Conservation (phyloP, 768 basidiomycete species). For the Gelatoporia subvermispora region DNA sequence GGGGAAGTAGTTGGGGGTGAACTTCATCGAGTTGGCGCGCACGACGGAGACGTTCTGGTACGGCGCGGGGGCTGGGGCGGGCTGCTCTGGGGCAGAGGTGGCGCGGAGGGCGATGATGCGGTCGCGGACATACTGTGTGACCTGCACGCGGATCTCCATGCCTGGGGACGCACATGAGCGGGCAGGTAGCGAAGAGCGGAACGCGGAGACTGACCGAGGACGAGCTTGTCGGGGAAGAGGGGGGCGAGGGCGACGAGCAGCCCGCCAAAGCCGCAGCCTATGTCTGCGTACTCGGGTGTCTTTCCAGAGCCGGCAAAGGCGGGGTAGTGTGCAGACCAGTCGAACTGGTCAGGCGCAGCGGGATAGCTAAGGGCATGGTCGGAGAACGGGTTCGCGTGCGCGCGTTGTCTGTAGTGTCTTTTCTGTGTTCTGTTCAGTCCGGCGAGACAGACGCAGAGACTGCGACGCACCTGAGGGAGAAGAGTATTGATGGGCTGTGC, state of each 20-base stretch:
- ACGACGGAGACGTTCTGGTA: slow-evolving; percentile 91
- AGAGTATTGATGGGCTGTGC: slow-evolving; percentile 16
- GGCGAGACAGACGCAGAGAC: slow-evolving; percentile 6
- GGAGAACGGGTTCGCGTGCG: slow-evolving; percentile 84
- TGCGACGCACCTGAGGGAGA: slow-evolving; percentile 27
- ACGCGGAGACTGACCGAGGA: slow-evolving; percentile 69
- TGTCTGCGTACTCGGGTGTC: slow-evolving; percentile 89
- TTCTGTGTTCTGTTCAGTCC: slow-evolving; percentile 41
- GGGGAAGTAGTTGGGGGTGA: slow-evolving; percentile 91
- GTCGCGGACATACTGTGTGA: slow-evolving; percentile 93
- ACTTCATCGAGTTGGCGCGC: slow-evolving; percentile 98
- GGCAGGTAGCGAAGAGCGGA: background rate
- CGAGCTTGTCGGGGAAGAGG: slow-evolving; percentile 84
- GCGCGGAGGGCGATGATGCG: slow-evolving; percentile 91
- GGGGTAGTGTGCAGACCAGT: slow-evolving; percentile 85
- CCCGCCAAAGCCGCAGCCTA: slow-evolving; percentile 98
- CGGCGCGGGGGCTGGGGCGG: slow-evolving; percentile 32
- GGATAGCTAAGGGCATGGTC: slow-evolving; percentile 90
- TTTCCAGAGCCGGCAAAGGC: slow-evolving; percentile 53
- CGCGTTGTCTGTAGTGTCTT: slow-evolving; percentile 79
- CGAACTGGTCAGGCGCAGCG: slow-evolving; percentile 62
- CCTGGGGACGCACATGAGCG: slow-evolving; percentile 43
- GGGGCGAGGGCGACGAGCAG: slow-evolving; percentile 86
- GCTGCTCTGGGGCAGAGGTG: slow-evolving; percentile 31
- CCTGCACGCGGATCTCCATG: slow-evolving; percentile 95